These are phyloP conservation scores for Solanum hybrid DNA, from an alignment of 305 asterid species.

Conservation along the genomic window DNA sequence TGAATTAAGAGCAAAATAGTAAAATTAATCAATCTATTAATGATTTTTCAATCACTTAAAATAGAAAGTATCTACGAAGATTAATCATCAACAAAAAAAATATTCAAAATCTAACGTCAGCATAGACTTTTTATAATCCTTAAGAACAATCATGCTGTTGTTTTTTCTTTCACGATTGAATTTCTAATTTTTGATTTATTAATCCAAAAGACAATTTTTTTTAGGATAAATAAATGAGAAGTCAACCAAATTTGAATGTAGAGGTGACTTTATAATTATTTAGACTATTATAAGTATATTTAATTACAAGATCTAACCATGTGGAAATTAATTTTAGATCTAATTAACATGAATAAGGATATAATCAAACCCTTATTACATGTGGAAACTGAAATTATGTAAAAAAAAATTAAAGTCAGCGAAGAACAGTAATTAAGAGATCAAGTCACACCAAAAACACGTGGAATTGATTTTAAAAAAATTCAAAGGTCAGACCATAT, in stretches of 20 bases:
- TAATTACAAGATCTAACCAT: neutral
- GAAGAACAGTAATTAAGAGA: neutral
- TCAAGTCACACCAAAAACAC: neutral
- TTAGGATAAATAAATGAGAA: neutral
- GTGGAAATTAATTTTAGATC: neutral
- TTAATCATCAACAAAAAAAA: too few species aligned
- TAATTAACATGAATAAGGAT: neutral
- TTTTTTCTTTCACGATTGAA: neutral
- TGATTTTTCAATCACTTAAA: too few species aligned
- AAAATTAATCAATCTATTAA: too few species aligned
- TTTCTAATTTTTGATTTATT: neutral
- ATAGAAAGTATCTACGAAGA: too few species aligned
- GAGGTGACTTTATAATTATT: neutral
- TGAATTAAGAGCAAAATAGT: too few species aligned
- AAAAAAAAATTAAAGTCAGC: neutral
- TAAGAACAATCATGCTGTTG: neutral
- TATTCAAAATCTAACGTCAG: neutral
- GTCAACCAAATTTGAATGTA: neutral
- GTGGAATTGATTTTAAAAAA: neutral
- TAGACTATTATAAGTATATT: neutral
- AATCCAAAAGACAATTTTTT: neutral
- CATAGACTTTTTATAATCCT: neutral
- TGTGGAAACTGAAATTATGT: neutral
- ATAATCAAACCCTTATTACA: neutral
- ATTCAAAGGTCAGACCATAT: neutral